phyloP scores from a whole-genome alignment of 805 yeast genomes.

The Starmerella bombicola region DNA sequence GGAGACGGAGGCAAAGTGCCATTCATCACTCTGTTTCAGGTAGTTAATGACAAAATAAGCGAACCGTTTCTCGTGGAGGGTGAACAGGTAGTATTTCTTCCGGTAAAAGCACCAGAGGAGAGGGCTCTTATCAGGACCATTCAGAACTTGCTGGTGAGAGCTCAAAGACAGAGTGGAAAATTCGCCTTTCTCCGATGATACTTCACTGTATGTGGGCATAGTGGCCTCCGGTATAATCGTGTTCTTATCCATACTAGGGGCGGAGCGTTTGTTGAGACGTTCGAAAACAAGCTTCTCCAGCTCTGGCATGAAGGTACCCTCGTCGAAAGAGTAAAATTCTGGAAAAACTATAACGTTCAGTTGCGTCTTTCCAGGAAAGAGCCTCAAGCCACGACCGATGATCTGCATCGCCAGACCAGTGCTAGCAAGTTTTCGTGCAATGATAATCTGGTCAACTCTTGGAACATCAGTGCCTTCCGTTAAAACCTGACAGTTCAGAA shows the following conservation, averaged over 20 bases:
- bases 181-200: too few species aligned
- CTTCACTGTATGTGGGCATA: too few species aligned
- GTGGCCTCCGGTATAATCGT: too few species aligned
- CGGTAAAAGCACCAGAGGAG: constrained; percentile 12
- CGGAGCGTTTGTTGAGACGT: too few species aligned
- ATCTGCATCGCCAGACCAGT: constrained; percentile 62
- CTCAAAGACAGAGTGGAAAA: too few species aligned
- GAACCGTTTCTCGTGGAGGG: neutral
- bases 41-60: constrained; percentile 3
- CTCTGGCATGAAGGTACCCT: too few species aligned
- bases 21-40: neutral
- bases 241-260: too few species aligned
- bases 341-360: constrained; percentile 47
- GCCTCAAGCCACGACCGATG: constrained; percentile 80
- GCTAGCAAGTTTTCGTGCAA: constrained; percentile 74
- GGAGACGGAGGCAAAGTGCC: constrained; percentile 1
- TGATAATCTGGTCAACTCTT: constrained; percentile 62
- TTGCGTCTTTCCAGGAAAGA: constrained; percentile 44
- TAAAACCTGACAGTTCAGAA: constrained; percentile 78
- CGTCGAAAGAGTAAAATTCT: constrained; percentile 11
- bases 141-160: too few species aligned
- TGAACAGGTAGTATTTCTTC: constrained; percentile 15
- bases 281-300: too few species aligned
- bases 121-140: too few species aligned
- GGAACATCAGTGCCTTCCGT: constrained; percentile 96